Evolutionary conservation across 2,329 filamentous ascomycete species (phyloP).

Genomic region (Monilinia aucupariae): DNA sequence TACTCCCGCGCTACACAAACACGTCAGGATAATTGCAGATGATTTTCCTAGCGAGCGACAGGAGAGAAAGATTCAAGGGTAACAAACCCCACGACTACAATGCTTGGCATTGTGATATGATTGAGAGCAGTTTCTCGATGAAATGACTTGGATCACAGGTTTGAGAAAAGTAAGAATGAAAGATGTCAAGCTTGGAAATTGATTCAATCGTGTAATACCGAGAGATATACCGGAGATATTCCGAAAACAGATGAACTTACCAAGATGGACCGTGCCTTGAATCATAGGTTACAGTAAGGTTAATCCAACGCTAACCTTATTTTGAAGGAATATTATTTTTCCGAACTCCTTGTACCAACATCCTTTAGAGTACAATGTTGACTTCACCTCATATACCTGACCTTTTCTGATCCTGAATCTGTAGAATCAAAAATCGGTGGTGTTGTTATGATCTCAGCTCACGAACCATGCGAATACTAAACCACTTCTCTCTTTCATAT

Average conservation of each 20-base stretch:
- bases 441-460: too few species aligned
- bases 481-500: too few species aligned
- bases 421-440: too few species aligned
- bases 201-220: neutral
- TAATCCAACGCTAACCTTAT: too few species aligned
- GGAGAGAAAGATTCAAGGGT: conserved; percentile 18
- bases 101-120: conserved; percentile 32
- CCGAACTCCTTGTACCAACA: too few species aligned
- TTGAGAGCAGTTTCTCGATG: neutral
- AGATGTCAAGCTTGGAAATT: neutral
- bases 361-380: too few species aligned
- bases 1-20: conserved; percentile 52
- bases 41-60: neutral
- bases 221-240: neutral
- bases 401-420: too few species aligned
- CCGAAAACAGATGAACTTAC: neutral
- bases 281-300: too few species aligned
- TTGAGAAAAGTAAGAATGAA: neutral
- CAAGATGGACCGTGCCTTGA: too few species aligned
- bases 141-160: neutral
- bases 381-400: too few species aligned
- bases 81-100: conserved; percentile 37
- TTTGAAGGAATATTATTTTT: too few species aligned
- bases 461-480: too few species aligned
- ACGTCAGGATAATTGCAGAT: neutral